These are phyloP conservation scores for Verticillium zaregamsianum DNA, from an alignment of 2,329 filamentous ascomycete species.

Conservation along the genomic window DNA sequence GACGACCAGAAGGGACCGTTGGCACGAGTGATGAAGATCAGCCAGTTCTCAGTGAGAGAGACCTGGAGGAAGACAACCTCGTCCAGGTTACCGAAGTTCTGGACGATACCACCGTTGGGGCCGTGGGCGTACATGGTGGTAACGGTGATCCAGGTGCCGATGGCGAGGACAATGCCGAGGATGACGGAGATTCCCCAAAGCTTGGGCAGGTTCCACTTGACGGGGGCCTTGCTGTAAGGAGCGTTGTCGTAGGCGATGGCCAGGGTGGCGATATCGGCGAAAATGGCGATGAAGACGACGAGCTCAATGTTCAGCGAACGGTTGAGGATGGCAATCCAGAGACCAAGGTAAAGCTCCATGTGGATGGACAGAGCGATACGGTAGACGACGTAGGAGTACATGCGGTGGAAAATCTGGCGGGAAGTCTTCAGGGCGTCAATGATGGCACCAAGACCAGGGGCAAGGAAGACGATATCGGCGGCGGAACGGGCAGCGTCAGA, in stretches of 20 bases:
- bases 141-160: constrained; percentile 84
- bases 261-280: constrained; percentile 86
- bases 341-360: constrained; percentile 84
- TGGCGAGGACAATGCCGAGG: constrained; percentile 73
- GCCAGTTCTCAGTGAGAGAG: constrained; percentile 89
- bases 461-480: constrained; percentile 91
- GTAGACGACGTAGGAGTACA: constrained; percentile 95
- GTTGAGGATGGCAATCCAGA: constrained; percentile 89
- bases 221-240: constrained; percentile 77
- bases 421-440: constrained; percentile 91
- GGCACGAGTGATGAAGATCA: constrained; percentile 93
- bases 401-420: constrained; percentile 92
- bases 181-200: constrained; percentile 90
- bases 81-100: constrained; percentile 81
- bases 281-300: constrained; percentile 92
- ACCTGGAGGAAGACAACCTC: constrained; percentile 78
- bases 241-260: constrained; percentile 91
- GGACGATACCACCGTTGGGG: constrained; percentile 75
- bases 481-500: constrained; percentile 88
- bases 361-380: constrained; percentile 90
- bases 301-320: constrained; percentile 78
- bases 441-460: constrained; percentile 84
- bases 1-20: constrained; percentile 92
- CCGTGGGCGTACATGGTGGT: constrained; percentile 74
- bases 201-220: constrained; percentile 94